Conservation (phyloP, 208 protist genomes). For the Crithidia brevicula region DNA sequence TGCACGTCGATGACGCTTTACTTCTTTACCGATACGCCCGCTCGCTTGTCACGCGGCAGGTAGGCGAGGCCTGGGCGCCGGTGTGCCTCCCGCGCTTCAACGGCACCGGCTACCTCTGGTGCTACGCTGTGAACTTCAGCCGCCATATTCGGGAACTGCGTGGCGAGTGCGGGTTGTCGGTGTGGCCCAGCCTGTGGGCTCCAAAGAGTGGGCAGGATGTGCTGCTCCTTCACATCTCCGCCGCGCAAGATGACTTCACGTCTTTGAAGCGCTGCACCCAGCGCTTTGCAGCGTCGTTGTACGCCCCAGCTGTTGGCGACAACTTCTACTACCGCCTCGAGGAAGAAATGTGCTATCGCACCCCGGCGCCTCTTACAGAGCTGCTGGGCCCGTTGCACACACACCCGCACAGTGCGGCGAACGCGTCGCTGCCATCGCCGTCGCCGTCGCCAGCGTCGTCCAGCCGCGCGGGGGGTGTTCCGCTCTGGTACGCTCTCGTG, state of each 20-base stretch:
- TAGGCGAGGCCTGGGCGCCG: conserved; percentile 75
- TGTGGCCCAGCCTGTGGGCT: conserved; percentile 25
- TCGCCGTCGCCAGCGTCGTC: neutral
- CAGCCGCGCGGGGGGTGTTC: conserved; percentile 3
- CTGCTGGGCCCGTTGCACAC: conserved; percentile 17
- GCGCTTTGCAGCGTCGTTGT: conserved; percentile 22
- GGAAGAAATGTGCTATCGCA: conserved; percentile 30
- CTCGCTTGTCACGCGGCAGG: conserved; percentile 50
- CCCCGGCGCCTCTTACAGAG: conserved; percentile 27
- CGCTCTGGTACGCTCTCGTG: conserved; percentile 36
- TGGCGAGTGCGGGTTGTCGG: conserved; percentile 10
- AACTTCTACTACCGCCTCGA: conserved; percentile 25
- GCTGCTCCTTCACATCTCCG: conserved; percentile 55
- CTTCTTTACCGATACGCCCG: conserved; percentile 66
- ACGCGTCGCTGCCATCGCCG: neutral
- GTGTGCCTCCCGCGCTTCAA: conserved; percentile 80
- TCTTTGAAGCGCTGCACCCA: conserved; percentile 23
- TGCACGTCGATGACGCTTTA: conserved; percentile 61
- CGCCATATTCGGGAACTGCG: conserved; percentile 21
- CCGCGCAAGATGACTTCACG: conserved; percentile 42
- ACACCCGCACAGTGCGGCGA: neutral
- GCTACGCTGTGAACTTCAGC: conserved; percentile 54
- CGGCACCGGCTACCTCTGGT: conserved; percentile 79
- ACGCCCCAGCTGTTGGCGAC: conserved; percentile 19
- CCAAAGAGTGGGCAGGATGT: conserved; percentile 29